Evolutionary conservation across 495 filamentous ascomycete species (phyloP).

Genomic region (Lasiosphaeria ovina): DNA sequence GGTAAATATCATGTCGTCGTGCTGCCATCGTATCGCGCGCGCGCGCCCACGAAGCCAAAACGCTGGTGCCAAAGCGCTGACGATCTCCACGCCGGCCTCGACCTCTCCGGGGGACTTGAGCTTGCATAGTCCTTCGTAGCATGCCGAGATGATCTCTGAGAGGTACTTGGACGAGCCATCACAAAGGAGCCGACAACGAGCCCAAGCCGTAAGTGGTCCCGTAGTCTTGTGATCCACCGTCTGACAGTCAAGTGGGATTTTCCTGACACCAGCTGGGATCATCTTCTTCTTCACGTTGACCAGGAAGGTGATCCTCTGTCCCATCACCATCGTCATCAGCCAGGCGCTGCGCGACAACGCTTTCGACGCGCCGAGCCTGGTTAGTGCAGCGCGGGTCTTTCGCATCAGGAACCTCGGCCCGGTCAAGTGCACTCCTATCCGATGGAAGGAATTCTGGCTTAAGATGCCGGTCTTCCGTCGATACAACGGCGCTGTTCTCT

Average conservation of each 20-base stretch:
- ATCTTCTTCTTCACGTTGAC: slow-evolving; percentile 5
- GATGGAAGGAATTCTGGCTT: neutral
- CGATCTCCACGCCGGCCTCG: slow-evolving; percentile 84
- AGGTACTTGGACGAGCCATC: slow-evolving; percentile 84
- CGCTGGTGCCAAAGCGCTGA: slow-evolving; percentile 93
- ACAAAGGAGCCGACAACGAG: slow-evolving; percentile 1
- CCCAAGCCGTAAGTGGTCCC: slow-evolving; percentile 1
- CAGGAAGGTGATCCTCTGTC: slow-evolving; percentile 4
- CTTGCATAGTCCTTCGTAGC: slow-evolving; percentile 90
- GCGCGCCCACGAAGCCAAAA: too few species aligned
- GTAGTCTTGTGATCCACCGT: neutral
- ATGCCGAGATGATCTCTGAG: slow-evolving; percentile 96
- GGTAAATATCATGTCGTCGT: too few species aligned
- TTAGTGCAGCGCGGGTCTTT: slow-evolving; percentile 1
- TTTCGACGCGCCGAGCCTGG: slow-evolving; percentile 1
- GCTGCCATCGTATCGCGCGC: too few species aligned
- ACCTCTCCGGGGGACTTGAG: slow-evolving; percentile 88
- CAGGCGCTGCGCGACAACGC: slow-evolving; percentile 2
- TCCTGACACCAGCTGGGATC: neutral
- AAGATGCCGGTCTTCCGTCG: slow-evolving; percentile 3
- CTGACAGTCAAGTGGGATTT: neutral
- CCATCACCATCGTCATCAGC: slow-evolving; percentile 7
- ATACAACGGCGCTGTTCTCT: slow-evolving; percentile 4
- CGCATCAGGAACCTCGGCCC: slow-evolving; percentile 2
- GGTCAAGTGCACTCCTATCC: slow-evolving; percentile 5